These are phyloP conservation scores for Penicillium samsonianum DNA, from an alignment of 495 filamentous ascomycete species.

Conservation along the genomic window DNA sequence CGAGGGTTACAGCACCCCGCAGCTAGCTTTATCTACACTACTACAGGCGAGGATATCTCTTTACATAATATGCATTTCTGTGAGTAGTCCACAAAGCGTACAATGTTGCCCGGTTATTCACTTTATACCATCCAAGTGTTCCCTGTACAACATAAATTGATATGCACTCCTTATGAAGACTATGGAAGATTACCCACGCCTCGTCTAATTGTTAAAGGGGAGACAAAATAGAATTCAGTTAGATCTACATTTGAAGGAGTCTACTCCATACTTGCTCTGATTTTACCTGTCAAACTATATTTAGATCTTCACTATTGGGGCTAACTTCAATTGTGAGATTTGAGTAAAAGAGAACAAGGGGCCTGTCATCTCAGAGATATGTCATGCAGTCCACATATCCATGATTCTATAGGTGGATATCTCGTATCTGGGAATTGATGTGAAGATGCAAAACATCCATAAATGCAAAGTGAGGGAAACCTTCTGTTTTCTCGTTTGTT, in stretches of 20 bases:
- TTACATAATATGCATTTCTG: background rate
- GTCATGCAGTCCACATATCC: background rate
- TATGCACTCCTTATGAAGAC: background rate
- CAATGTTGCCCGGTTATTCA: background rate
- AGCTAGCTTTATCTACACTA: background rate
- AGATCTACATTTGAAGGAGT: background rate
- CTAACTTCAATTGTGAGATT: background rate
- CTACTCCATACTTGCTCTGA: background rate
- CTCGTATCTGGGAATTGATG: background rate
- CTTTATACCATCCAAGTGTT: background rate
- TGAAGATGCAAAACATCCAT: background rate
- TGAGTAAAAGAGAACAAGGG: background rate
- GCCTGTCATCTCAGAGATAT: background rate
- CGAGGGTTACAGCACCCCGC: background rate
- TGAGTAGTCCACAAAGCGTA: background rate
- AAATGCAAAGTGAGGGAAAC: background rate
- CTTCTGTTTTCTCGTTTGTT: slow-evolving; percentile 22
- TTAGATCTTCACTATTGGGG: background rate
- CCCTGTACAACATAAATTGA: background rate
- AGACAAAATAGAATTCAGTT: background rate
- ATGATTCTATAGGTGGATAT: background rate
- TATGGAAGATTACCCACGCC: too few species aligned
- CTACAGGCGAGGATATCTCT: background rate
- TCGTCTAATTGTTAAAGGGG: too few species aligned
- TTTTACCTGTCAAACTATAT: background rate